Base-by-base conservation (phyloP, 2,329 filamentous ascomycete genomes). In the Coleophoma crateriformis region DNA sequence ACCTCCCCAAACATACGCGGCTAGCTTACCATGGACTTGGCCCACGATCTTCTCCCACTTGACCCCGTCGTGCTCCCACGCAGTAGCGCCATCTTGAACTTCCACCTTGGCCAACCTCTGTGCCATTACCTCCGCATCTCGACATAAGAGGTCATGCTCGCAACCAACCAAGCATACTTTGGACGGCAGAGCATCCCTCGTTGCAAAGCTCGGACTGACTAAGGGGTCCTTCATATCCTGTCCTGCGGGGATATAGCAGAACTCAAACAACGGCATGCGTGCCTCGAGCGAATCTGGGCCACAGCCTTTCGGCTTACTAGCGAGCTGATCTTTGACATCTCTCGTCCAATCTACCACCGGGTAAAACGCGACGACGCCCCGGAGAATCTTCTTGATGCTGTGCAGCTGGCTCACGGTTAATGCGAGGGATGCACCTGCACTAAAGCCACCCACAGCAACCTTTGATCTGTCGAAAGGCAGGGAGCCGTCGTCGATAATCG, bases 381-480 rank as follows among this genome's bases (percentile, higher is more conserved):
- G 54, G 7, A 70, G 50, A 14, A 37, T 46, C 10, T 47, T 45
- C 33, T 51, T 50, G 19, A 76, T 54, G 11, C 54, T 57, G 0
- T 67, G 64, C 8, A 71, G 57, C 54, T 75, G 72, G 11, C 66
- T 56, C 0, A 67, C 67, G 2, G 65, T 58, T 0, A 78, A 62
- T 0, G 70, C 58, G 0, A 78, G 64, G 56, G 75, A 77, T 2
- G 68, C 76, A 20, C 76, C 76, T 4, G 35, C 37, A 22, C 72
- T 75, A 61, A 74, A 79, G 12, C 77, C 77, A 1, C 64, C 68
- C 1, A 79, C 51, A 0, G 69, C 68, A 5, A 78, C 64, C 20
- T 62, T 62, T 2, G 54, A 46, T 7, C 58, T 54, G 59, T 79
- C 73, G 53, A 79, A 67, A 2, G 74, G 74, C 0, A 81, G 67